Evolutionary conservation across 1,284 basidiomycete genomes (phyloP).

Genomic region (Leccinum insolens): DNA sequence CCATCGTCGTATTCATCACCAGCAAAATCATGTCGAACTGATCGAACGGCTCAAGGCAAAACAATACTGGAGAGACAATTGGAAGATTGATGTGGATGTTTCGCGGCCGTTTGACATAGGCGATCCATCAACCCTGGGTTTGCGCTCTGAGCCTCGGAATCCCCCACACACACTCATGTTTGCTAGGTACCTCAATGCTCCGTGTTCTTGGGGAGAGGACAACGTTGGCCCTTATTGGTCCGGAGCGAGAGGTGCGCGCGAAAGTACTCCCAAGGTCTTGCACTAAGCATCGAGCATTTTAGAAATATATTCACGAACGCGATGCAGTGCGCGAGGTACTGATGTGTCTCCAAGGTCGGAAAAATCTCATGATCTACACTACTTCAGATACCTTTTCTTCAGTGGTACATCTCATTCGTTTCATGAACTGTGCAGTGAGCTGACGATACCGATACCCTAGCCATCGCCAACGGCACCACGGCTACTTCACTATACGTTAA

Average conservation of each 20-base stretch:
- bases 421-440: neutral
- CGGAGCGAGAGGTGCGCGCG: constrained; percentile 35
- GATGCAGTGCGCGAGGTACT: constrained; percentile 75
- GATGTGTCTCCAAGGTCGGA: constrained; percentile 70
- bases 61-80: constrained; percentile 74
- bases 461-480: constrained; percentile 55
- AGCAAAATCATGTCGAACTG: constrained; percentile 48
- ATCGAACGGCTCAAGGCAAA: constrained; percentile 59
- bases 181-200: constrained; percentile 50
- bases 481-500: constrained; percentile 64
- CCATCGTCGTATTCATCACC: constrained; percentile 25
- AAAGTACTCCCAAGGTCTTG: neutral
- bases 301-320: constrained; percentile 70
- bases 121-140: constrained; percentile 71
- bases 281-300: neutral
- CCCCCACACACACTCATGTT: constrained; percentile 3
- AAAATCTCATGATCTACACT: constrained; percentile 59
- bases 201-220: constrained; percentile 37
- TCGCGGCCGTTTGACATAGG: constrained; percentile 56
- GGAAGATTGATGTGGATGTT: constrained; percentile 50
- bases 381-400: constrained; percentile 41
- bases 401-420: constrained; percentile 23
- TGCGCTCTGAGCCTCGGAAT: neutral
- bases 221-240: constrained; percentile 32
- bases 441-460: constrained; percentile 36